Base-by-base conservation (phyloP, 805 yeast genomes). In the Ogataea glucozyma region DNA sequence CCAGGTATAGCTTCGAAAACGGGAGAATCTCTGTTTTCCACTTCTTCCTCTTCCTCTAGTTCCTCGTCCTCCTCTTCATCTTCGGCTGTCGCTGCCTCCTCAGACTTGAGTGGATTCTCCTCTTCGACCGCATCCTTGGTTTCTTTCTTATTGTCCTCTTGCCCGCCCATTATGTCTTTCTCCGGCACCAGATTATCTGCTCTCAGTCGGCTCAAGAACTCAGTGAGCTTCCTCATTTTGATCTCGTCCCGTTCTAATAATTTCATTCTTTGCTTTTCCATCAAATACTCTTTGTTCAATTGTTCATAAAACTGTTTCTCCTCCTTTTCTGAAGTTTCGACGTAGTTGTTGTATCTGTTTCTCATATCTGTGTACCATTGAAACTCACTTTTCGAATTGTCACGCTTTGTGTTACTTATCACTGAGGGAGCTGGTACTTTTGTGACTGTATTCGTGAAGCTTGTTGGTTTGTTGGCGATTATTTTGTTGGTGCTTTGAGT, bases 301-400 rank as follows among this genome's bases (percentile, higher is more conserved):
- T 62, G 59, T 10, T 63, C 61, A 31, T 69, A 65, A 40, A 71
- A 67, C 23, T 44, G 38, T 30, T 56, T 55, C 42, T 73, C 76
- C 30, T 72, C 70, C 14, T 49, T 48, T 24, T 59, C 59, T 7
- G 67, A 65, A 19, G 62, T 49, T 12, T 52, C 48, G 11, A 69
- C 46, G 10, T 64, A 58, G 6, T 52, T 50, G 23, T 59, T 46
- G 11, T 71, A 73, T 32, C 63, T 58, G 8, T 38, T 44, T 35
- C 64, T 69, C 44, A 71, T 43, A 2, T 61, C 52, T 12, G 54
- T 48, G 43, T 66, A 62, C 76, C 75, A 70, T 5, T 48, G 43
- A 21, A 59, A 44, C 10, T 55, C 55, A 30, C 57, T 53, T 13
- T 45, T 48, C 41, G 46, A 31, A 10, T 41, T 40, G 8, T 21